A percentile compares a stretch with the other conserved stretches of the same genome.
Evolutionary conservation across 148 eudicot genomes (phyloP).

Genomic region (Amaranthus palmeri): DNA sequence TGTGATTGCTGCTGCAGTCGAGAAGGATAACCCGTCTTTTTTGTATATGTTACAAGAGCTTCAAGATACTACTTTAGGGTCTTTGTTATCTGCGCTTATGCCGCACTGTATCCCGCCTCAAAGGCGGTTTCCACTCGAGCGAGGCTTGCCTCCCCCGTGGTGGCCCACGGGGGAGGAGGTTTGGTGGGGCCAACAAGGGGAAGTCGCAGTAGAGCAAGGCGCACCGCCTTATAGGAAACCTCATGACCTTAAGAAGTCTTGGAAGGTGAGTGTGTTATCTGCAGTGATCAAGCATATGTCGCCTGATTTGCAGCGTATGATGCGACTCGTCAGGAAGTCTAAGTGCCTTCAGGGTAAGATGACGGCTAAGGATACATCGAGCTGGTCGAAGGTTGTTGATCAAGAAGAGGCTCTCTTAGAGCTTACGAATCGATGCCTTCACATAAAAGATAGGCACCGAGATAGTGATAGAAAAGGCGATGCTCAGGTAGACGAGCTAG

Average conservation of each 20-base stretch:
- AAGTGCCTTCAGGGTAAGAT: constrained; percentile 43
- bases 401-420: constrained; percentile 20
- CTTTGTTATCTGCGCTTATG: constrained; percentile 34
- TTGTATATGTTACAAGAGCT: constrained; percentile 30
- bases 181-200: constrained; percentile 31
- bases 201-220: constrained; percentile 18
- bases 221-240: constrained; percentile 37
- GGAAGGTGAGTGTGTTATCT: constrained; percentile 41
- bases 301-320: constrained; percentile 32
- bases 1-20: background rate
- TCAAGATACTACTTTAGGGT: constrained; percentile 36
- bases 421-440: constrained; percentile 16
- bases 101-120: constrained; percentile 39
- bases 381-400: constrained; percentile 27
- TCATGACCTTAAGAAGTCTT: constrained; percentile 39
- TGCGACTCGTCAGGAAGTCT: constrained; percentile 31
- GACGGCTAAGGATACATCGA: constrained; percentile 40
- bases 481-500: background rate
- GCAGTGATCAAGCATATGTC: constrained; percentile 43
- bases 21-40: constrained; percentile 7
- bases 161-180: constrained; percentile 34
- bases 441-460: constrained; percentile 4
- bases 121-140: constrained; percentile 32
- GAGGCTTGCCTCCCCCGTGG: constrained; percentile 38
- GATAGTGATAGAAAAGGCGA: constrained; percentile 1